Base-by-base conservation (phyloP, 2,329 filamentous ascomycete genomes). In the Diplocarpon rosae region DNA sequence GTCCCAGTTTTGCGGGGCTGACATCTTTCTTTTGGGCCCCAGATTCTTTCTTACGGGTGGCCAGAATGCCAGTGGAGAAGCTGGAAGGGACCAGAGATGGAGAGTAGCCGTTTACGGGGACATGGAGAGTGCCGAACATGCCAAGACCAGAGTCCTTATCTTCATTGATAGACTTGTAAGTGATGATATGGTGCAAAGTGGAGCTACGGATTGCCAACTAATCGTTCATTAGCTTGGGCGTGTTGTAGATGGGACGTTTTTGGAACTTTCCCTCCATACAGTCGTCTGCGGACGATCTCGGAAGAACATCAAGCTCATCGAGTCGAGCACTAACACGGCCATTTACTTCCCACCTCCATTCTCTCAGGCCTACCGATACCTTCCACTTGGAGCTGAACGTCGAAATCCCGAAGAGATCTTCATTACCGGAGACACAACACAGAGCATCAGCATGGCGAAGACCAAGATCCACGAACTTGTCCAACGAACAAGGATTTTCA, bases 301-400 rank as follows among this genome's bases (percentile, higher is more conserved):
- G 56, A 94, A 95, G 70, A 95, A 95, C 63, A 95, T 98, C 69
- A 96, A 96, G 69, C 70, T 92, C 58, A 95, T 98, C 59, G 92
- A 98, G 66, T 94, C 92, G 12, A 80, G 84, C 24, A 96, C 92
- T 12, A 87, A 89, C 58, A 96, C 92, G 8, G 90, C 92, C 52
- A 96, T 98, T 58, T 98, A 98, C 68, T 96, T 98, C 61, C 92
- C 92, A 24, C 88, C 89, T 7, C 84, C 90, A 1, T 96, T 96
- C 62, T 89, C 90, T 12, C 80, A 83, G 47, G 81, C 95, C 52
- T 95, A 92, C 61, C 84, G 86, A 48, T 98, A 95, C 63, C 85
- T 81, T 42, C 89, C 90, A 1, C 78, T 79, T 7, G 86, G 85
- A 53, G 88, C 88, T 15, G 78, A 78, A 45, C 79, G 85, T 47